phyloP scores from a whole-genome alignment of 2,329 filamentous ascomycete genomes.

The Colletotrichum liriopes region DNA sequence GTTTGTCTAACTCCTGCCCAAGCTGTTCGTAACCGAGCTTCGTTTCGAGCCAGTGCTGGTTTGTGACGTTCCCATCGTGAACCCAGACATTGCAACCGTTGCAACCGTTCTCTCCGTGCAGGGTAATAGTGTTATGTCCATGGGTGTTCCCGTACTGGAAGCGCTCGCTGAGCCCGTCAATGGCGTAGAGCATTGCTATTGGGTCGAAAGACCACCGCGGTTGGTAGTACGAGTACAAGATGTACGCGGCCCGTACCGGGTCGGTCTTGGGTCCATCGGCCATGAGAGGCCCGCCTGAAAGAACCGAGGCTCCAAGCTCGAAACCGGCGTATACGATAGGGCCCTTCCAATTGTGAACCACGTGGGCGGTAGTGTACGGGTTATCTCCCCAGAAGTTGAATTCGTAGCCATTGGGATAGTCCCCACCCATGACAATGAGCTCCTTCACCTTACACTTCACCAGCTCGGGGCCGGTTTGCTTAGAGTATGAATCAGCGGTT shows the following conservation, averaged over 20 bases:
- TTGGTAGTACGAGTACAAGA: slow-evolving; percentile 56
- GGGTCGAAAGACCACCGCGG: slow-evolving; percentile 59
- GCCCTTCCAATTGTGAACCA: slow-evolving; percentile 62
- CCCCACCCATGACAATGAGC: slow-evolving; percentile 68
- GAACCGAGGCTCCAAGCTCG: slow-evolving; percentile 59
- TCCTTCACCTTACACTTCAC: slow-evolving; percentile 62
- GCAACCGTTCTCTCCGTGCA: not conserved
- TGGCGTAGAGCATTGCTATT: slow-evolving; percentile 58
- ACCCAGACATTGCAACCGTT: slow-evolving; percentile 62
- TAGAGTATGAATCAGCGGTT: slow-evolving; percentile 56
- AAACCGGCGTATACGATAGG: slow-evolving; percentile 59
- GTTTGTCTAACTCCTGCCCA: slow-evolving; percentile 48
- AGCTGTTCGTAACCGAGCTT: slow-evolving; percentile 48
- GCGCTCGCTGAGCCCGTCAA: slow-evolving; percentile 52
- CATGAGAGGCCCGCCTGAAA: slow-evolving; percentile 57
- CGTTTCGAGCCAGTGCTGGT: slow-evolving; percentile 59
- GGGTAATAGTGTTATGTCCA: slow-evolving; percentile 59
- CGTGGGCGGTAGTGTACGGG: slow-evolving; percentile 55
- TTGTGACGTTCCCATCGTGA: slow-evolving; percentile 51
- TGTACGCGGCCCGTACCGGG: slow-evolving; percentile 56
- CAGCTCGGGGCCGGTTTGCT: slow-evolving; percentile 58
- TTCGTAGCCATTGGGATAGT: slow-evolving; percentile 62
- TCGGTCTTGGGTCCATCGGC: slow-evolving; percentile 50
- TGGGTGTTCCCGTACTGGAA: slow-evolving; percentile 55
- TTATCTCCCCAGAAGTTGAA: slow-evolving; percentile 65